Evolutionary conservation across 1,139 yeast species (phyloP).

Genomic region (Saccharomyces hybrid): DNA sequence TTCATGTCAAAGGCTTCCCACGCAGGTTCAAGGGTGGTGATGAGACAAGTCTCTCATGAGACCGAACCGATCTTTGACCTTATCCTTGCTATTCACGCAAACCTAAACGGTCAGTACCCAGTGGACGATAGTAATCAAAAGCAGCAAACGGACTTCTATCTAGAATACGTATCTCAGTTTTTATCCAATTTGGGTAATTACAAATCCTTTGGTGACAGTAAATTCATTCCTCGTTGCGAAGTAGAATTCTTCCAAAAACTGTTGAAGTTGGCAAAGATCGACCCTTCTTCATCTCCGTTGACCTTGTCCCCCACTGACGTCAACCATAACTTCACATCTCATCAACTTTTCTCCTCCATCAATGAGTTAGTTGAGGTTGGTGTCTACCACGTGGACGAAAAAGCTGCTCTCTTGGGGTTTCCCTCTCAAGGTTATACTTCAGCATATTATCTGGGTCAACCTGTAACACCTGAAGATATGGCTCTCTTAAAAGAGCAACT

Average conservation of each 20-base stretch:
- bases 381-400: constrained; percentile 45
- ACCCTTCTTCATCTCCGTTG: constrained; percentile 28
- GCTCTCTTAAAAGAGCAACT: constrained; percentile 53
- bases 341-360: constrained; percentile 36
- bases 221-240: constrained; percentile 62
- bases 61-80: constrained; percentile 68
- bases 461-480: constrained; percentile 50
- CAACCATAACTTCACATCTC: constrained; percentile 2
- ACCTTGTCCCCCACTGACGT: constrained; percentile 10
- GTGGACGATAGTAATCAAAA: constrained; percentile 29
- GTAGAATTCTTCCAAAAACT: constrained; percentile 42
- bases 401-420: constrained; percentile 59
- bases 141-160: constrained; percentile 35
- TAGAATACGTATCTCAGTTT: constrained; percentile 77
- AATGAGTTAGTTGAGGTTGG: constrained; percentile 33
- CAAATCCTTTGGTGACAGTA: constrained; percentile 83
- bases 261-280: constrained; percentile 33
- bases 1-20: constrained; percentile 75
- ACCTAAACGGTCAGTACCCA: constrained; percentile 48
- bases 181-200: constrained; percentile 76
- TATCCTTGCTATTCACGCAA: constrained; percentile 49
- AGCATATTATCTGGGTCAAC: constrained; percentile 52
- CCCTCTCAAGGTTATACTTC: constrained; percentile 70
- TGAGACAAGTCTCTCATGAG: constrained; percentile 79
- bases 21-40: constrained; percentile 70